These are phyloP conservation scores for Aplosporella prunicola DNA, from an alignment of 2,329 filamentous ascomycete species.

Conservation along the genomic window DNA sequence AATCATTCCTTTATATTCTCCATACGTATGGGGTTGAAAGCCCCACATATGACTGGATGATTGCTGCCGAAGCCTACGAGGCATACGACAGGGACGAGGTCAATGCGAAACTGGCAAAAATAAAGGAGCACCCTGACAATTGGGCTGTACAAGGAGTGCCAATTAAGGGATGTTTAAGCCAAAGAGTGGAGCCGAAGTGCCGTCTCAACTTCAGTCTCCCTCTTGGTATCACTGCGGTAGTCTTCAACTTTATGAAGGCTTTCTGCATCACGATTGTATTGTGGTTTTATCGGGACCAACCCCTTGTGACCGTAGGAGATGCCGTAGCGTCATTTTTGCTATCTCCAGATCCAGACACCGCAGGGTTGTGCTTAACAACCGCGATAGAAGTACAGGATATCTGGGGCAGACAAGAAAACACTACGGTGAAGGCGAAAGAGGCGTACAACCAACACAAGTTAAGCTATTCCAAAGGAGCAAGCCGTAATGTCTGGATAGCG, in stretches of 20 bases:
- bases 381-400: too few relatives aligned
- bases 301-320: not conserved
- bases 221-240: not conserved
- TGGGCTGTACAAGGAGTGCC: not conserved
- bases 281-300: not conserved
- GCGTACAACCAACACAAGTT: too few relatives aligned
- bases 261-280: not conserved
- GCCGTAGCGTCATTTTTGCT: slow-evolving; percentile 1
- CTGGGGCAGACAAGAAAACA: too few relatives aligned
- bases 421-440: too few relatives aligned
- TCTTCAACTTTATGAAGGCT: slow-evolving; percentile 1
- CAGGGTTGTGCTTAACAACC: not conserved
- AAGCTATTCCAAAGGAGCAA: too few relatives aligned
- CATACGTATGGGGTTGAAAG: not conserved
- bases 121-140: not conserved
- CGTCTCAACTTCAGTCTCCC: slow-evolving; percentile 4
- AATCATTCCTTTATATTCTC: not conserved
- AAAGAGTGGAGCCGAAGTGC: slow-evolving; percentile 1
- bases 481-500: too few relatives aligned
- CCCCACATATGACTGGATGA: not conserved
- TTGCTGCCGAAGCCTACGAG: not conserved
- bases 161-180: not conserved
- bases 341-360: not conserved
- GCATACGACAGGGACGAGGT: not conserved
- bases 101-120: not conserved